phyloP scores from a whole-genome alignment of 306 rosid genomes.

The Inga oerstediana region DNA sequence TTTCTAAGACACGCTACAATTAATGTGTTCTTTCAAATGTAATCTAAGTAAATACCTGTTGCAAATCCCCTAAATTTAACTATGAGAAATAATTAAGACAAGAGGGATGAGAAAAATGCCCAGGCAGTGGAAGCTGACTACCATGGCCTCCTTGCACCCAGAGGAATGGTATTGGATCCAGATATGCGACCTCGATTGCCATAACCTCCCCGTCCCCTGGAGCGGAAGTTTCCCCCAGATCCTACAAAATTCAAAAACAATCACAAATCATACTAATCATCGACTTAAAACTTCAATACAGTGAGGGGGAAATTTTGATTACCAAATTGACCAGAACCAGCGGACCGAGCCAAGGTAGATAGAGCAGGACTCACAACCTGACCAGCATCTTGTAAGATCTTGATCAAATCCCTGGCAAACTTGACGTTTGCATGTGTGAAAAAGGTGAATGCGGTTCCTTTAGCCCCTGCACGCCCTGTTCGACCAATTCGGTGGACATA shows the following conservation, averaged over 20 bases:
- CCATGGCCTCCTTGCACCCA: constrained; percentile 72
- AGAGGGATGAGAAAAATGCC: neutral
- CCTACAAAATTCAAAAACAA: constrained; percentile 42
- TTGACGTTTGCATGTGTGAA: constrained; percentile 80
- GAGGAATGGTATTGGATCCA: constrained; percentile 75
- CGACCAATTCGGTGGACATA: constrained; percentile 96
- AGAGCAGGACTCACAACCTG: constrained; percentile 73
- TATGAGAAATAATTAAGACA: neutral
- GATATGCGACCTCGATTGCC: constrained; percentile 65
- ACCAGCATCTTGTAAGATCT: constrained; percentile 86
- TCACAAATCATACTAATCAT: constrained; percentile 14
- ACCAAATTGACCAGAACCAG: constrained; percentile 70
- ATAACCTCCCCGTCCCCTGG: constrained; percentile 83
- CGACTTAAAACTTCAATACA: neutral
- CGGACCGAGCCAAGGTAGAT: constrained; percentile 58
- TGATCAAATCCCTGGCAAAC: constrained; percentile 70
- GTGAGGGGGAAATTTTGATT: constrained; percentile 15
- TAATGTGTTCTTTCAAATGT: constrained; percentile 26
- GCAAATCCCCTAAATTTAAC: neutral
- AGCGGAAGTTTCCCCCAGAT: constrained; percentile 67
- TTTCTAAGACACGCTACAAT: constrained; percentile 29
- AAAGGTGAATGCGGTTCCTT: constrained; percentile 85
- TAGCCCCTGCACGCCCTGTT: constrained; percentile 98
- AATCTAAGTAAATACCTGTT: constrained; percentile 14
- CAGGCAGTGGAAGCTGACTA: constrained; percentile 33